Evolutionary conservation across 208 protist species (phyloP).

Genomic region (Naegleria gruberi): DNA sequence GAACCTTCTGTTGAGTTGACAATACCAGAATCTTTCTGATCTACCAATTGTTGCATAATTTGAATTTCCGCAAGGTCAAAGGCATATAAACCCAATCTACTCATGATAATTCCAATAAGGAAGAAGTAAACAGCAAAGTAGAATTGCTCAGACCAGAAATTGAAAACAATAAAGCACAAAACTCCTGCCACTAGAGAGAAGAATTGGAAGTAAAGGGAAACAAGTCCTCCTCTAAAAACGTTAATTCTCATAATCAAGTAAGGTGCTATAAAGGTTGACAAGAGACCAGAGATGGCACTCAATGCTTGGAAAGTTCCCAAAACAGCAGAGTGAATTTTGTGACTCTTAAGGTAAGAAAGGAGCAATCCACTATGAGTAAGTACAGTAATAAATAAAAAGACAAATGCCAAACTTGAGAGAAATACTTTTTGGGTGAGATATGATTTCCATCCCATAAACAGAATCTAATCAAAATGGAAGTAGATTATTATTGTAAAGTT

Average conservation of each 20-base stretch:
- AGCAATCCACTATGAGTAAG: not conserved
- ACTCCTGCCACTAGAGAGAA: not conserved
- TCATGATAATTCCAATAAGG: not conserved
- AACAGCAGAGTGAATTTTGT: not conserved
- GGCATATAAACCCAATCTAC: not conserved
- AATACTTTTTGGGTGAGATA: not conserved
- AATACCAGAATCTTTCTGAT: not conserved
- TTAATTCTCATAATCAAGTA: not conserved
- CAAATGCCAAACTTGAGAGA: not conserved
- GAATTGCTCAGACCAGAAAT: not conserved
- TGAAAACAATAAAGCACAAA: not conserved
- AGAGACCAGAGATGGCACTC: not conserved
- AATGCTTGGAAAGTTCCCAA: not conserved
- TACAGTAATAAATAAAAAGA: not conserved
- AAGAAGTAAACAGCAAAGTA: not conserved
- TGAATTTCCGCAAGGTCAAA: conserved; percentile 11
- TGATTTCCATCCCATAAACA: not conserved
- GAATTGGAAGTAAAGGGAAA: not conserved
- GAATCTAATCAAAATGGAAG: not conserved
- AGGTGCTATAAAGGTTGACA: not conserved
- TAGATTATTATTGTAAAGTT: not conserved
- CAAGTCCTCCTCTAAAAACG: not conserved
- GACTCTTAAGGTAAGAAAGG: not conserved
- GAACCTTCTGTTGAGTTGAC: not conserved
- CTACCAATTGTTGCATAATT: not conserved